Evolutionary conservation across 768 basidiomycete genomes (phyloP), one percentile per base, ranked within the genome.

Genomic region (Polyporus arcularius): DNA sequence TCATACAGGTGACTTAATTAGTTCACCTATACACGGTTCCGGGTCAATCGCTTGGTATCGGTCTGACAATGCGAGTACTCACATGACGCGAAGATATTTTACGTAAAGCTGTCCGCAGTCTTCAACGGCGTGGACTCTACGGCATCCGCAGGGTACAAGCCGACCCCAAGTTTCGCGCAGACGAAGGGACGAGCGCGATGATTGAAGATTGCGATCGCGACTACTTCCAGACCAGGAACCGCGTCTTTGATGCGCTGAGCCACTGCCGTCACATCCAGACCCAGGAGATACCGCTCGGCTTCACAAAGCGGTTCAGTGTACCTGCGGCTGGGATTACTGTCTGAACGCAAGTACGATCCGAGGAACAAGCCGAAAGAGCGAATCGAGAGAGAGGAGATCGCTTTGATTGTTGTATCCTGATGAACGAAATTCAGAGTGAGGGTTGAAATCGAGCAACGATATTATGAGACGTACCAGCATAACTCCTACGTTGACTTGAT

Each of bases 241-340:
- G 55, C 43, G 4, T 56, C 55, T 1, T 45, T 16, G 21, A 56
- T 56, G 3, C 55, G 55, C 12, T 5, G 16, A 3, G 32, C 45
- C 2, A 48, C 21, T 14, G 4, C 55, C 32, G 38, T 16, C 11
- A 56, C 35, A 32, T 56, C 46, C 45, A 56, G 32, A 38, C 48
- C 55, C 4, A 28, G 55, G 43, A 56, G 45, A 32, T 56, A 47
- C 18, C 48, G 26, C 46, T 56, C 55, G 5, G 53, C 40, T 21
- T 11, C 14, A 21, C 21, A 42, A 1, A 53, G 40, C 2, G 53
- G 18, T 5, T 7, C 40, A 4, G 26, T 11, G 4, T 41, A 26
- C 12, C 35, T 35, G 35, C 35, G 35, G 11, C 7, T 35, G 35
- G 35, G 1, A 7, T 35, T 6, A 40, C 18, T 16, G 8, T 38